Evolutionary conservation across 2,329 filamentous ascomycete species (phyloP).

Genomic region (Aspergillus luchuensis): DNA sequence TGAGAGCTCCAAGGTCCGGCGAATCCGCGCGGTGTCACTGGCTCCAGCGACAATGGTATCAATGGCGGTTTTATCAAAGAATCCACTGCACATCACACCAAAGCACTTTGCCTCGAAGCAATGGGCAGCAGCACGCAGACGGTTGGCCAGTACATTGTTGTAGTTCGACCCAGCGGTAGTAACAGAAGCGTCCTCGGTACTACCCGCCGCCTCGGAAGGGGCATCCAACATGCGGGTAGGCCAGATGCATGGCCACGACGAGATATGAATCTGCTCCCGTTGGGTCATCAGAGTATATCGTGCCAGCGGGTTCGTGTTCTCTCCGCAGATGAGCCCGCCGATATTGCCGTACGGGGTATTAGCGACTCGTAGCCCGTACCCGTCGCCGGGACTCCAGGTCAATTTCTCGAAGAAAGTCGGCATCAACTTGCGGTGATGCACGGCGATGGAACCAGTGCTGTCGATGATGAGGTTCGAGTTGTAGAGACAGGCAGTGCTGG

Average conservation of each 20-base stretch:
- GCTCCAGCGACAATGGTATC: constrained; percentile 22
- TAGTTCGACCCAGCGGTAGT: constrained; percentile 42
- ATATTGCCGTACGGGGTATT: constrained; percentile 37
- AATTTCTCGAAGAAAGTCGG: constrained; percentile 62
- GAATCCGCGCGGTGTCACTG: background rate
- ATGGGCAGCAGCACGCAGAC: constrained; percentile 56
- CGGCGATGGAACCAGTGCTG: constrained; percentile 47
- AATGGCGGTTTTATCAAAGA: constrained; percentile 46
- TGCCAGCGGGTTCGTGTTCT: constrained; percentile 61
- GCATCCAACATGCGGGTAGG: constrained; percentile 48
- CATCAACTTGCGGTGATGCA: constrained; percentile 58
- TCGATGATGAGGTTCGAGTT: constrained; percentile 56
- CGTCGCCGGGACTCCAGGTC: constrained; percentile 57
- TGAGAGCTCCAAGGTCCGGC: constrained; percentile 37
- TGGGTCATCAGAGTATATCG: constrained; percentile 57
- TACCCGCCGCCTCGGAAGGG: background rate
- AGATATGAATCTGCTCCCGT: constrained; percentile 59
- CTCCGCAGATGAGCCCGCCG: constrained; percentile 52
- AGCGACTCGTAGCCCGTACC: constrained; percentile 51
- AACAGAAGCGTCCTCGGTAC: too few species aligned
- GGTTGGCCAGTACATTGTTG: constrained; percentile 57
- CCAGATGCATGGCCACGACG: constrained; percentile 59
- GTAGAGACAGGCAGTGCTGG: constrained; percentile 51
- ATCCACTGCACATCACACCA: constrained; percentile 52
- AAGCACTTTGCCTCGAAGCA: constrained; percentile 63